Evolutionary conservation across 2,329 filamentous ascomycete species (phyloP).

Genomic region (Aspergillus sp.): DNA sequence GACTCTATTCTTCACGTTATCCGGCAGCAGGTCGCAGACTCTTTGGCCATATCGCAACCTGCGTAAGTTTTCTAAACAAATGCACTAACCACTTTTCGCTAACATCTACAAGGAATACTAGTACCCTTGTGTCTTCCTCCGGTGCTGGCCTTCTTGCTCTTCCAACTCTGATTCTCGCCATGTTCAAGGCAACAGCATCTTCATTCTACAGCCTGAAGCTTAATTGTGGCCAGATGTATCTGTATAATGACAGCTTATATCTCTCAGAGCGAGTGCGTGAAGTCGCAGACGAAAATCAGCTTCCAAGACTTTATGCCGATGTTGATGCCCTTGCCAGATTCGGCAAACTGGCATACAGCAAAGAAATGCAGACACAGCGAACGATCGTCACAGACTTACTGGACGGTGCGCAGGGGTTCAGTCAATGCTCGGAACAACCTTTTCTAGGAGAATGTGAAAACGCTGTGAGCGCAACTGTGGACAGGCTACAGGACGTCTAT

Average conservation of each 20-base stretch:
- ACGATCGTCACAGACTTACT: conserved; percentile 66
- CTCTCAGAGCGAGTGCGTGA: conserved; percentile 59
- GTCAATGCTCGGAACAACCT: conserved; percentile 61
- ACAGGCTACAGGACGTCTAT: conserved; percentile 61
- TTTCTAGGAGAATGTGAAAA: conserved; percentile 65
- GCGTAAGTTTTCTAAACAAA: conserved; percentile 34
- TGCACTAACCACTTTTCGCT: conserved; percentile 17
- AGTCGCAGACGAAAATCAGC: conserved; percentile 52
- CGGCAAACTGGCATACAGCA: conserved; percentile 64
- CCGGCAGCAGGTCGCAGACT: conserved; percentile 47
- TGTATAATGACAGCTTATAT: conserved; percentile 68
- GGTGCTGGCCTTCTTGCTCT: conserved; percentile 50
- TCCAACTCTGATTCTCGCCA: conserved; percentile 53
- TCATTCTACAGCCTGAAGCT: conserved; percentile 50
- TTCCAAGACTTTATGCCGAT: conserved; percentile 58
- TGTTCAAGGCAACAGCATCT: conserved; percentile 56
- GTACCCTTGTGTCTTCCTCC: conserved; percentile 46
- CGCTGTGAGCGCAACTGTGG: conserved; percentile 61
- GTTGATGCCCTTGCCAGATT: conserved; percentile 62
- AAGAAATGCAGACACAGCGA: conserved; percentile 68
- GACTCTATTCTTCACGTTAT: conserved; percentile 65
- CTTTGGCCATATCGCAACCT: conserved; percentile 42
- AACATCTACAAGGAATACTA: conserved; percentile 34
- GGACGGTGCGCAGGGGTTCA: conserved; percentile 66
- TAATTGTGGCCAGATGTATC: conserved; percentile 62